Percentiles rank a stretch among this genome's conserved stretches.
These are phyloP conservation scores for Allium cepa DNA, from an alignment of 106 monocot species.

Conservation along the genomic window DNA sequence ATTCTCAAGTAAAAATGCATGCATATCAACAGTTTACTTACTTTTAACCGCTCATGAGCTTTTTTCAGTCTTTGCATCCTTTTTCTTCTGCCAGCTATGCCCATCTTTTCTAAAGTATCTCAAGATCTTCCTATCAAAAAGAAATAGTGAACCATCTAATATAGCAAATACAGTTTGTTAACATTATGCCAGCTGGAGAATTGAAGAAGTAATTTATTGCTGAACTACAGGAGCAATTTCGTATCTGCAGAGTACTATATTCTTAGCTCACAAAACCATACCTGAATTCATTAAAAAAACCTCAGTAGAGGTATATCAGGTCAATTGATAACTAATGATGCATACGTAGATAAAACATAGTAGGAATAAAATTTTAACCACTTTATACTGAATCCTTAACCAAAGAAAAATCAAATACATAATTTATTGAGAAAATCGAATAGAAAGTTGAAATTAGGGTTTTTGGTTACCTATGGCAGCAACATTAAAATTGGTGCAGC, in stretches of 20 bases:
- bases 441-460: no score
- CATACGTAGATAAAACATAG: no score
- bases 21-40: slow-evolving; percentile 16
- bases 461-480: no score
- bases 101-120: slow-evolving; percentile 97
- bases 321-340: no score
- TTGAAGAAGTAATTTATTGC: no score
- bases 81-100: slow-evolving; percentile 97
- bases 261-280: not conserved
- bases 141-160: slow-evolving; percentile 50
- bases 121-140: slow-evolving; percentile 83
- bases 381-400: no score
- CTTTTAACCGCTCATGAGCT: slow-evolving; percentile 97
- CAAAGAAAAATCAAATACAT: no score
- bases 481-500: no score
- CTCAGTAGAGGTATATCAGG: not conserved
- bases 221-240: not conserved
- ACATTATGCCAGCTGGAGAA: not conserved
- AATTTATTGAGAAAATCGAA: no score
- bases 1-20: not conserved
- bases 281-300: not conserved
- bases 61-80: slow-evolving; percentile 96
- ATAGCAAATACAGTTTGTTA: not conserved
- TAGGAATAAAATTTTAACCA: no score
- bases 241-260: not conserved